Evolutionary conservation across 164 flowering plant genomes (phyloP), one percentile per base, ranked within the genome.

Genomic region (Echeveria elegans): DNA sequence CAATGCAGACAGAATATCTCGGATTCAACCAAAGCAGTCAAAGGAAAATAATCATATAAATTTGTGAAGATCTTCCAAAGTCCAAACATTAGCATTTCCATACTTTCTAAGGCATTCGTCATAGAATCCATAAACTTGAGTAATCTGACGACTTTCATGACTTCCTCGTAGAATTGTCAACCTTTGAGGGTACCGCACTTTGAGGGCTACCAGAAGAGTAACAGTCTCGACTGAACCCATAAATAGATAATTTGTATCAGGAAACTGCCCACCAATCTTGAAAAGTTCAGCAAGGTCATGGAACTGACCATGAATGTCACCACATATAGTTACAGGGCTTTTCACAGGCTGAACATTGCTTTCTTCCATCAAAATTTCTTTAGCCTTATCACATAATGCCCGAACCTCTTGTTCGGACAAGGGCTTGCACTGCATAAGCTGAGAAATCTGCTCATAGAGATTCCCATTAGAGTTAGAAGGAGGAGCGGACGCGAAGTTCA

Each of bases 201-300:
- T 90, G 60, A 92, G 72, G 41, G 96, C 96, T 67, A 92, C 96
- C 72, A 92, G 73, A 28, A 92, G 89, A 61, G 93, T 87, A 23
- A 88, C 96, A 72, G 97, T 89, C 79, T 88, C 97, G 73, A 91
- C 97, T 56, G 97, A 92, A 73, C 98, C 98, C 98, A 92, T 92
- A 77, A 92, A 92, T 68, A 92, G 79, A 78, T 89, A 92, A 77
- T 92, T 92, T 67, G 95, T 89, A 77, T 92, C 96, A 74, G 98
- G 98, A 76, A 96, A 92, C 98, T 89, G 85, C 65, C 97, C 97
- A 52, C 97, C 97, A 76, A 91, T 91, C 68, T 93, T 87, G 70
- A 91, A 91, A 72, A 89, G 97, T 74, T 91, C 97, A 18, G 96
- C 93, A 76, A 91, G 96, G 78, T 91, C 97, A 81, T 91, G 96